Evolutionary conservation across 2,329 filamentous ascomycete species (phyloP).

Genomic region (Sporothrix pallida): DNA sequence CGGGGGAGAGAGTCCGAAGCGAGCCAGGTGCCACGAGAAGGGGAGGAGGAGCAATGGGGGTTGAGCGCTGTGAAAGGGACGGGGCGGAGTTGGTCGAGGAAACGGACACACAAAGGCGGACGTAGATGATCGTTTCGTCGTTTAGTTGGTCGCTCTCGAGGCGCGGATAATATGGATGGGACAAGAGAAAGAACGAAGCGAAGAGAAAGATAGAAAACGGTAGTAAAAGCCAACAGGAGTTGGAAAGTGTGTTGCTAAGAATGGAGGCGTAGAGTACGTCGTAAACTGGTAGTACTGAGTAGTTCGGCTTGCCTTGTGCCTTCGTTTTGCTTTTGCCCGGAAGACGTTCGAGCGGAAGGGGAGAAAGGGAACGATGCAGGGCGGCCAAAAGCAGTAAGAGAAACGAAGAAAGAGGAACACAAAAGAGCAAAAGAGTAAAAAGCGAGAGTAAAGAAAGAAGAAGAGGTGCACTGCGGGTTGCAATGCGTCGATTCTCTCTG

Average conservation of each 20-base stretch:
- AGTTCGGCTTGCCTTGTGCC: conserved; percentile 11
- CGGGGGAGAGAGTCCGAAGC: conserved; percentile 16
- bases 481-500: conserved; percentile 20
- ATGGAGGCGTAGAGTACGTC: neutral
- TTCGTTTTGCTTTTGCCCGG: neutral
- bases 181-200: neutral
- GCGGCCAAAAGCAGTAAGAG: neutral
- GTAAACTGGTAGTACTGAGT: neutral
- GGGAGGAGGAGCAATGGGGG: neutral
- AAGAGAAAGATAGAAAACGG: neutral
- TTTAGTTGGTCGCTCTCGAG: neutral
- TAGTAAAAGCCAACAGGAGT: neutral
- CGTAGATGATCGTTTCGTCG: neutral
- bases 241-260: conserved; percentile 2
- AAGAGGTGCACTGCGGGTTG: neutral
- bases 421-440: neutral
- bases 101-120: conserved; percentile 3
- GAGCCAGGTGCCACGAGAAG: conserved; percentile 1
- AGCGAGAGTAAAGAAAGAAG: neutral
- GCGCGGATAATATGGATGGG: conserved; percentile 6
- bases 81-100: conserved; percentile 2
- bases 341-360: neutral
- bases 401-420: conserved; percentile 17
- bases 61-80: neutral
- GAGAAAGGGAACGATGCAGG: neutral